Conservation (phyloP, 352 stramenopile species). For the Poterioochromonas sp. region DNA sequence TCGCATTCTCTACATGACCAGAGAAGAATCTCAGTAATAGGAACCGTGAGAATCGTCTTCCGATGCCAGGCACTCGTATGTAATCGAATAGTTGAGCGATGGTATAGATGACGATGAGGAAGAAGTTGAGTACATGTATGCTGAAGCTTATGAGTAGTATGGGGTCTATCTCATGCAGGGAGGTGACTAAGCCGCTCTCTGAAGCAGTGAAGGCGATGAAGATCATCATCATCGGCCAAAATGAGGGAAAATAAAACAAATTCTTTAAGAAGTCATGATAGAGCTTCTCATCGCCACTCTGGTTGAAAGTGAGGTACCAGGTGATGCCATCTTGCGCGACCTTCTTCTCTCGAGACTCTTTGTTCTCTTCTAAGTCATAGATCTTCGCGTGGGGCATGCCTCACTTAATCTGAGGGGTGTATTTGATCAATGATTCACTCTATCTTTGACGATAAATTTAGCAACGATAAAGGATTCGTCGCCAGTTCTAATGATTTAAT, state of each 20-base stretch:
- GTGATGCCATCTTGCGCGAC: not conserved
- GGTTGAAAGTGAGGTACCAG: not conserved
- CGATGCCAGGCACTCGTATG: not conserved
- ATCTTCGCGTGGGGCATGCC: not conserved
- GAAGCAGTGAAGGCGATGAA: constrained; percentile 3
- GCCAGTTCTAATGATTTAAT: too few species aligned
- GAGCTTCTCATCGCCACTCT: not conserved
- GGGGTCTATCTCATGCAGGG: not conserved
- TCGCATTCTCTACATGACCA: not conserved
- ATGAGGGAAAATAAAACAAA: constrained; percentile 5
- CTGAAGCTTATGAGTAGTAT: not conserved
- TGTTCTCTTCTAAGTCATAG: not conserved
- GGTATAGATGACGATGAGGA: not conserved
- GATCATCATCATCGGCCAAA: constrained; percentile 5
- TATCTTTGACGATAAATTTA: too few species aligned
- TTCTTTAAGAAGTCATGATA: not conserved
- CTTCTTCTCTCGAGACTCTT: not conserved
- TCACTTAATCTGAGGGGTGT: too few species aligned
- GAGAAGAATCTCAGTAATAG: not conserved
- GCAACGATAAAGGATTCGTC: too few species aligned
- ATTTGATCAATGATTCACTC: too few species aligned
- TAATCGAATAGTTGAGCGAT: not conserved
- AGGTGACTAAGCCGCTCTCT: not conserved
- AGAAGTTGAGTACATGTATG: not conserved
- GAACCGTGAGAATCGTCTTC: not conserved